Evolutionary conservation across 2,329 filamentous ascomycete genomes (phyloP).

Genomic region (Thielaviopsis cerberus): DNA sequence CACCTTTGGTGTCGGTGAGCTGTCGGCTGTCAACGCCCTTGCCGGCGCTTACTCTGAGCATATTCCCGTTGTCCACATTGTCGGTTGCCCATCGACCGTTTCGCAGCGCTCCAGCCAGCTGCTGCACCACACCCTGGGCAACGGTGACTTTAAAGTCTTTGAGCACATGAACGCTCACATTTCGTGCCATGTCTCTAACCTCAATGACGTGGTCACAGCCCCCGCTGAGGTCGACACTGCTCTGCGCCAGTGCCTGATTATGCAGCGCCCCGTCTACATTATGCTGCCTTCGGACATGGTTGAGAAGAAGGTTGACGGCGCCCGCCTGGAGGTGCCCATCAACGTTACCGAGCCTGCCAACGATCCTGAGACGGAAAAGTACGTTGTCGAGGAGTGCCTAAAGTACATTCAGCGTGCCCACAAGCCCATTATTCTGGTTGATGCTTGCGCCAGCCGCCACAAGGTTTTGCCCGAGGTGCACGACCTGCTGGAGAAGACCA

Average conservation of each 20-base stretch:
- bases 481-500: conserved; percentile 51
- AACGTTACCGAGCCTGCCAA: conserved; percentile 47
- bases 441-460: conserved; percentile 67
- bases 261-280: conserved; percentile 66
- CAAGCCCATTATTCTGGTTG: conserved; percentile 61
- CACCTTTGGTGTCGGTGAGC: conserved; percentile 57
- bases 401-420: conserved; percentile 55
- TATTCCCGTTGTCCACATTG: conserved; percentile 53
- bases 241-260: conserved; percentile 53
- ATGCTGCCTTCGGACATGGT: conserved; percentile 69
- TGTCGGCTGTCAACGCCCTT: conserved; percentile 56
- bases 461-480: conserved; percentile 54
- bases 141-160: conserved; percentile 70
- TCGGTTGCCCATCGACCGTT: conserved; percentile 32
- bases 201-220: conserved; percentile 51
- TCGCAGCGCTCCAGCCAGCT: conserved; percentile 31
- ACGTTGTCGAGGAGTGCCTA: conserved; percentile 64
- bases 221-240: conserved; percentile 61
- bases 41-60: conserved; percentile 58
- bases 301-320: conserved; percentile 55
- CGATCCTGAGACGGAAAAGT: conserved; percentile 53
- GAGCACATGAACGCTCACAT: conserved; percentile 57
- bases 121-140: conserved; percentile 52
- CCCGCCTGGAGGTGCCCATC: conserved; percentile 50
- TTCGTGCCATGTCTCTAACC: conserved; percentile 50